Conservation (phyloP, 768 basidiomycete genomes). For the Collybia sp. region DNA sequence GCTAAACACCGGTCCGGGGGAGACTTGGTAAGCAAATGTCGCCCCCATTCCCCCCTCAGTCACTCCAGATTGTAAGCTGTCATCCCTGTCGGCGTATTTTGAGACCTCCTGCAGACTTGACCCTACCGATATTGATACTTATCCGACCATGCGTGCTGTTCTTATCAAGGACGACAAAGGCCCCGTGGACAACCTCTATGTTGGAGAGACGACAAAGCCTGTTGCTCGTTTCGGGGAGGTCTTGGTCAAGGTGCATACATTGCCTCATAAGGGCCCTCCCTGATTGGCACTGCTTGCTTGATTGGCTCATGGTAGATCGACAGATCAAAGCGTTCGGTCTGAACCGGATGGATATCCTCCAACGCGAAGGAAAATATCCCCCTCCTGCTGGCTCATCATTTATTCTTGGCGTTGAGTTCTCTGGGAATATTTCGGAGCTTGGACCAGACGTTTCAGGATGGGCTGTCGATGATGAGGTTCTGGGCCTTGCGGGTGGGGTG, state of each 20-base stretch:
- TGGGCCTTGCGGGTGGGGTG: constrained; percentile 79
- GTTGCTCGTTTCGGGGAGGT: constrained; percentile 53
- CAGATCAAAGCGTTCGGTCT: constrained; percentile 83
- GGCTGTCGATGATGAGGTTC: constrained; percentile 65
- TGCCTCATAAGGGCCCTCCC: too few relatives aligned
- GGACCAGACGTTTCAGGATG: constrained; percentile 49
- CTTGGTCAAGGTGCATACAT: constrained; percentile 62
- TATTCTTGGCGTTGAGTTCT: constrained; percentile 87
- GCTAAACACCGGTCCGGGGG: too few relatives aligned
- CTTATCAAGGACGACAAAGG: constrained; percentile 75
- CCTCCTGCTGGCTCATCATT: constrained; percentile 69
- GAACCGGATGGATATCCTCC: constrained; percentile 81
- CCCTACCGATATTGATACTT: too few relatives aligned
- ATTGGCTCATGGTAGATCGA: not conserved
- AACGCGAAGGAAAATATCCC: constrained; percentile 72
- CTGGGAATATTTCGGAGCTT: constrained; percentile 55
- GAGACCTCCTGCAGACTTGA: too few relatives aligned
- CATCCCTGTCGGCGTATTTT: too few relatives aligned
- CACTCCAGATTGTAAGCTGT: too few relatives aligned
- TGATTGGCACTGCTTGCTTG: too few relatives aligned
- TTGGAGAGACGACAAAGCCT: constrained; percentile 70
- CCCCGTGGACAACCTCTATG: constrained; percentile 69
- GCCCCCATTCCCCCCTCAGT: too few relatives aligned
- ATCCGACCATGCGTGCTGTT: constrained; percentile 63
- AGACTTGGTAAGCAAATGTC: too few relatives aligned